Conservation (phyloP, 495 filamentous ascomycete species). For the Tuber magnatum region DNA sequence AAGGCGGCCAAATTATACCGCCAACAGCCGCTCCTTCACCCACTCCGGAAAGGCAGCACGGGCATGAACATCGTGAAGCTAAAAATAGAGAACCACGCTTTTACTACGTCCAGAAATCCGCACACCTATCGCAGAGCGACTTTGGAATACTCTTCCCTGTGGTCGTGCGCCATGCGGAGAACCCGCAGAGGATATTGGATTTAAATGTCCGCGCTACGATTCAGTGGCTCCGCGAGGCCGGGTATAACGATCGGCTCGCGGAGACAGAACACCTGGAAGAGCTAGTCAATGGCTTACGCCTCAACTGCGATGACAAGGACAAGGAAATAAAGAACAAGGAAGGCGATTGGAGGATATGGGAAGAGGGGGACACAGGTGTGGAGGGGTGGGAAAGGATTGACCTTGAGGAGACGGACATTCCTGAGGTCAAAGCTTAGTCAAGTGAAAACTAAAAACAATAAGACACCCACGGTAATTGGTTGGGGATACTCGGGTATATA, state of each 20-base stretch:
- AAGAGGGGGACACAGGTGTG: background rate
- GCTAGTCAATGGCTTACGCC: background rate
- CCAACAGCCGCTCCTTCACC: slow-evolving; percentile 4
- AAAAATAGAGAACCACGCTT: slow-evolving; percentile 46
- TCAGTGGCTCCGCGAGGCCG: slow-evolving; percentile 37
- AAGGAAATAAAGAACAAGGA: background rate
- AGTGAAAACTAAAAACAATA: background rate
- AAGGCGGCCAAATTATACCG: slow-evolving; percentile 23
- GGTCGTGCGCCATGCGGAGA: slow-evolving; percentile 53
- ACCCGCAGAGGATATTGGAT: slow-evolving; percentile 55
- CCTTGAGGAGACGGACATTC: background rate
- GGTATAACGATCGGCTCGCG: slow-evolving; percentile 2
- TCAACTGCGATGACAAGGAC: background rate
- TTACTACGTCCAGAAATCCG: slow-evolving; percentile 57
- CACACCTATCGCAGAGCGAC: slow-evolving; percentile 68
- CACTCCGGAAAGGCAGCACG: background rate
- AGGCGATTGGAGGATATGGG: slow-evolving; percentile 1
- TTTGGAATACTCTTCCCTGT: slow-evolving; percentile 72
- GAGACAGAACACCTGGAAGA: background rate
- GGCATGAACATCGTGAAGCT: background rate
- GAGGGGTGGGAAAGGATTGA: background rate
- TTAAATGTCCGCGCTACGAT: slow-evolving; percentile 48
- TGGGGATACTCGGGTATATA: background rate
- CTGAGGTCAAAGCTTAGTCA: background rate
- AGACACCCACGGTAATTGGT: background rate